Evolutionary conservation across 2,329 filamentous ascomycete species (phyloP), one percentile per base, ranked within the genome.

Genomic region (Clathrospora elynae): DNA sequence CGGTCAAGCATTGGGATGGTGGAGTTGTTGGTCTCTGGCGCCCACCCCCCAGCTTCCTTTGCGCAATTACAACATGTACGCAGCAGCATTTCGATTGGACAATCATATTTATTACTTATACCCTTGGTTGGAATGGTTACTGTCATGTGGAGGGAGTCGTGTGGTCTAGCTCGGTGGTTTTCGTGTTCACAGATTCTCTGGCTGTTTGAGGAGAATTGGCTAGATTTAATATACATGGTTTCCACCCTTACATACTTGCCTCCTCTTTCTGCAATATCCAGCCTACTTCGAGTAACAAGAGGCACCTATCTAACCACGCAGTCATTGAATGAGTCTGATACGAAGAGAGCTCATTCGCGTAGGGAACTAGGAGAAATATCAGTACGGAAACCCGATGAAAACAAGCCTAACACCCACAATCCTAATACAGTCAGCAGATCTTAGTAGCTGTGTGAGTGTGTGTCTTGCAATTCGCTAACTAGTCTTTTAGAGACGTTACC

Each of bases 151-250:
- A 62, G 57, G 59, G 58, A 57, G 61, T 64, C 34, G 64, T 69
- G 64, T 67, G 64, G 64, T 66, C 60, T n/a, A n/a, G n/a, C n/a
- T n/a, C n/a, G 47, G 60, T 59, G 57, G 57, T 42, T 57, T 49
- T 52, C 58, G 59, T 69, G 64, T 68, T 65, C 62, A 47, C 61
- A 62, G 56, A 61, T 51, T 63, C 59, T 52, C 38, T 42, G 46
- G 40, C 46, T 45, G 24, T 46, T 33, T 28, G 46, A 52, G 44
- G 54, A 53, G 58, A 63, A 56, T 65, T 44, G 55, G 44, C 38
- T 57, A 61, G 17, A n/a, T 34, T 38, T 52, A 67, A 64, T 64
- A 54, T 35, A 68, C 64, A 63, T 61, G 61, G 51, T 57, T 64
- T 61, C 47, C 54, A 57, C 59, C 51, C 46, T 50, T 60, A 56